Conservation (phyloP, 352 stramenopile genomes). For the Pythium periplocum region DNA sequence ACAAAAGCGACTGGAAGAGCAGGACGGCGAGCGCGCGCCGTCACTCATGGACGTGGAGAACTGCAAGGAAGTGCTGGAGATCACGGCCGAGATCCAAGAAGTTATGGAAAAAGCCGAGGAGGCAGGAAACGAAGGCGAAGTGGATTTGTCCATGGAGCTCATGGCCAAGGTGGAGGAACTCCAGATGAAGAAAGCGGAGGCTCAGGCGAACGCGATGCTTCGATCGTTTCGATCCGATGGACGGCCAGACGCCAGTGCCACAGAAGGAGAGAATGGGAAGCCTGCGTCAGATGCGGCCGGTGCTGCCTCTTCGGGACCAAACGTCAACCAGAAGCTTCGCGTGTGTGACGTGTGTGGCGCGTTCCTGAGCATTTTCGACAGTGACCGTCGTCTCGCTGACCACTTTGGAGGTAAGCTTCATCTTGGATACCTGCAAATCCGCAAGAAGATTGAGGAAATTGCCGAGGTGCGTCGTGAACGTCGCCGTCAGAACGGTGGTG, state of each 20-base stretch:
- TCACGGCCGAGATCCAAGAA: constrained; percentile 71
- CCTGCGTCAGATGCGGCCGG: not conserved
- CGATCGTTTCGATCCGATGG: constrained; percentile 22
- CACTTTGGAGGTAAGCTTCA: constrained; percentile 91
- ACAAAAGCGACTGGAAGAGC: constrained; percentile 65
- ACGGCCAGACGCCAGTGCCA: constrained; percentile 1
- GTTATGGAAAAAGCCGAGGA: constrained; percentile 52
- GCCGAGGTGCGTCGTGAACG: constrained; percentile 26
- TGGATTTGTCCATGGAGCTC: constrained; percentile 48
- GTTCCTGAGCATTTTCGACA: constrained; percentile 91
- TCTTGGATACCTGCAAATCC: constrained; percentile 86
- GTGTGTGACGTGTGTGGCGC: constrained; percentile 90
- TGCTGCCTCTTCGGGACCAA: constrained; percentile 22
- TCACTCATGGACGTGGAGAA: constrained; percentile 47
- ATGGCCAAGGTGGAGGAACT: constrained; percentile 66
- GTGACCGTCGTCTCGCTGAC: constrained; percentile 81
- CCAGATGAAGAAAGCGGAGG: constrained; percentile 44
- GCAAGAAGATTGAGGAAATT: constrained; percentile 80
- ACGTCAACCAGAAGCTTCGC: constrained; percentile 79
- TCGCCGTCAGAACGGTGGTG: constrained; percentile 7
- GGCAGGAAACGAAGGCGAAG: constrained; percentile 48
- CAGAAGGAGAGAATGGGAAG: constrained; percentile 1
- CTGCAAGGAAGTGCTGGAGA: constrained; percentile 61
- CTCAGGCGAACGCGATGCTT: constrained; percentile 38
- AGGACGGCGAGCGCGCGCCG: constrained; percentile 37